Evolutionary conservation across 2,329 filamentous ascomycete genomes (phyloP).

Genomic region (Laburnicola sp.): DNA sequence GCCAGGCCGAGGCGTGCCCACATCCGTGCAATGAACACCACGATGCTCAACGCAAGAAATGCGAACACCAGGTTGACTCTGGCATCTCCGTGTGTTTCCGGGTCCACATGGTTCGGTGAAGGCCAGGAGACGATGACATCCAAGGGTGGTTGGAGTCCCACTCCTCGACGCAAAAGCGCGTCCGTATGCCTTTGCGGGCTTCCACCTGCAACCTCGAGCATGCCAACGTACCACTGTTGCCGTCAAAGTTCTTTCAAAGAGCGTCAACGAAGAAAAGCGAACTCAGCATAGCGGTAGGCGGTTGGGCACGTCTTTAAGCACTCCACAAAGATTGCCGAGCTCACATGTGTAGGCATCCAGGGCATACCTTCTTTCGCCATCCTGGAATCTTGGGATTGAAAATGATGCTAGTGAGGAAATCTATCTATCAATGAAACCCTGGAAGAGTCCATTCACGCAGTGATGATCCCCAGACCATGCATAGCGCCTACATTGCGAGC

Average conservation of each 20-base stretch:
- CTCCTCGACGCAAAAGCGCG: constrained; percentile 27
- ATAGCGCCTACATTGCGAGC: no score
- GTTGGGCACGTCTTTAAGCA: not conserved
- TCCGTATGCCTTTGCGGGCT: constrained; percentile 6
- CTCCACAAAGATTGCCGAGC: not conserved
- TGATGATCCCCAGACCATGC: not conserved
- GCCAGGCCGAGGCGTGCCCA: constrained; percentile 53
- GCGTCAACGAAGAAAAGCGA: not conserved
- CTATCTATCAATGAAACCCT: no score
- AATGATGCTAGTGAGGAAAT: not conserved
- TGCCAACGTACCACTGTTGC: constrained; percentile 1
- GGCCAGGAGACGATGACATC: constrained; percentile 52
- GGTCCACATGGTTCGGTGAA: constrained; percentile 52
- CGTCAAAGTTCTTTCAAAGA: not conserved
- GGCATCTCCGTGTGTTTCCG: constrained; percentile 49
- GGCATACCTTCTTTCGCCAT: not conserved
- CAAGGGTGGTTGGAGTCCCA: constrained; percentile 44
- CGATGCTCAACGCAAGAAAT: constrained; percentile 45
- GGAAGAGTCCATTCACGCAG: not conserved
- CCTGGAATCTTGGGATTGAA: not conserved
- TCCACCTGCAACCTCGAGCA: constrained; percentile 10
- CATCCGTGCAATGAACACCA: constrained; percentile 50
- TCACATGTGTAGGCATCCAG: not conserved
- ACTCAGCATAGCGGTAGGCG: not conserved
- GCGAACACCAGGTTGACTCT: constrained; percentile 49